These are phyloP conservation scores for Ceratocystis cubensis DNA, from an alignment of 2,329 filamentous ascomycete species.

Conservation along the genomic window DNA sequence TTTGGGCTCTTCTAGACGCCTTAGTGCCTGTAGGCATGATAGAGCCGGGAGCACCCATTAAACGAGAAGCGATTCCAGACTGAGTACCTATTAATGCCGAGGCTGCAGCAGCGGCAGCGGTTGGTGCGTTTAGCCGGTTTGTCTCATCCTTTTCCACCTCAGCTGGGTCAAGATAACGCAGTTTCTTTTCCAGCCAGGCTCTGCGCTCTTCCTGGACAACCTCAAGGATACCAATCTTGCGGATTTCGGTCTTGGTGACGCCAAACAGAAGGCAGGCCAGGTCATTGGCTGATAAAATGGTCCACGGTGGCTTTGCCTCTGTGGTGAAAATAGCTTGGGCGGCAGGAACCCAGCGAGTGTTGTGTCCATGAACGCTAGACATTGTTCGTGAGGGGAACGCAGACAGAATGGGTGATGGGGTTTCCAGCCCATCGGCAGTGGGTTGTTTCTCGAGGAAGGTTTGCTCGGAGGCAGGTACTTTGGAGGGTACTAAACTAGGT, in stretches of 20 bases:
- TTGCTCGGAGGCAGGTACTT: slow-evolving; percentile 8
- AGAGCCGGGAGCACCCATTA: slow-evolving; percentile 70
- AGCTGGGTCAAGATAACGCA: slow-evolving; percentile 49
- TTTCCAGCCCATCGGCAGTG: background rate
- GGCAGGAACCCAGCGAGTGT: slow-evolving; percentile 77
- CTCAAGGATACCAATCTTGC: slow-evolving; percentile 88
- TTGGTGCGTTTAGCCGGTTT: slow-evolving; percentile 27
- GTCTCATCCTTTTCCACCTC: slow-evolving; percentile 32
- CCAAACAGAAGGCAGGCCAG: slow-evolving; percentile 81
- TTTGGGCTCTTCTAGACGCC: slow-evolving; percentile 48
- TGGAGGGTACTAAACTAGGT: slow-evolving; percentile 4
- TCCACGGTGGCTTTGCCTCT: slow-evolving; percentile 82
- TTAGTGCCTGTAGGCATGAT: slow-evolving; percentile 28
- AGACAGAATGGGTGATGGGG: slow-evolving; percentile 13
- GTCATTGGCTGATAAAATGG: slow-evolving; percentile 91
- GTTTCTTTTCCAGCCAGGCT: slow-evolving; percentile 77
- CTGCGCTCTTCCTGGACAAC: slow-evolving; percentile 83
- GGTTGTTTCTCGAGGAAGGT: slow-evolving; percentile 7
- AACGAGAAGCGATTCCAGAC: slow-evolving; percentile 68
- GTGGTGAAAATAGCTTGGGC: slow-evolving; percentile 97
- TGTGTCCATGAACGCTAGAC: slow-evolving; percentile 66
- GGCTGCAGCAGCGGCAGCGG: slow-evolving; percentile 32
- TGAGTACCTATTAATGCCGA: slow-evolving; percentile 53
- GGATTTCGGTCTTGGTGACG: slow-evolving; percentile 40
- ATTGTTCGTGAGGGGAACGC: slow-evolving; percentile 12